A percentile compares a stretch with the other conserved stretches of the same genome.
These are phyloP conservation scores for Gynochthodes officinalis DNA, from an alignment of 257 asterid genomes.

Conservation along the genomic window DNA sequence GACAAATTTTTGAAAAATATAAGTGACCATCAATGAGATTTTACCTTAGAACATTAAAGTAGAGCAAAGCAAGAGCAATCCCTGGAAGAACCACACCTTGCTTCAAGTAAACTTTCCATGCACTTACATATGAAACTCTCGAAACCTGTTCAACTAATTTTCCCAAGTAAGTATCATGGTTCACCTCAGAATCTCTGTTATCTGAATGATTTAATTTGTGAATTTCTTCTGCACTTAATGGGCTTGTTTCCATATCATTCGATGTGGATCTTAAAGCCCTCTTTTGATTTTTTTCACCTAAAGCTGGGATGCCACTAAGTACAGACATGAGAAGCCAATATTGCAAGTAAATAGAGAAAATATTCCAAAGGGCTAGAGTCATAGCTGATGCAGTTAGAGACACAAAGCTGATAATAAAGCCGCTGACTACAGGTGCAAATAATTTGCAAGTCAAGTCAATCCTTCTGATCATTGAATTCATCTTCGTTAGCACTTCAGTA, in stretches of 20 bases:
- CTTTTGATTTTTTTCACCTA: slow-evolving; percentile 42
- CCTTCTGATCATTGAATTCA: slow-evolving; percentile 79
- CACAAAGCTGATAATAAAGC: slow-evolving; percentile 75
- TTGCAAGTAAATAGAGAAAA: slow-evolving; percentile 34
- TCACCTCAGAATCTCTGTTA: slow-evolving; percentile 19
- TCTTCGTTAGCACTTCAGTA: slow-evolving; percentile 49
- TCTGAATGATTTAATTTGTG: background rate
- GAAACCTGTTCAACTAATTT: slow-evolving; percentile 28
- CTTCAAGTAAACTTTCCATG: slow-evolving; percentile 69
- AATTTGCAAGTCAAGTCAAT: slow-evolving; percentile 72
- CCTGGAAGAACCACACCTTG: slow-evolving; percentile 81
- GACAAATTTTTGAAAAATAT: no score
- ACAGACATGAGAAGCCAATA: slow-evolving; percentile 74
- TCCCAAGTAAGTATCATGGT: slow-evolving; percentile 25
- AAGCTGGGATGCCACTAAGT: slow-evolving; percentile 60
- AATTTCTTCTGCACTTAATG: slow-evolving; percentile 11
- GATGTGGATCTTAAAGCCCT: slow-evolving; percentile 34
- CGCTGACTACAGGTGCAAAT: slow-evolving; percentile 68
- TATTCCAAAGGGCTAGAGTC: background rate
- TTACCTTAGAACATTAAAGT: slow-evolving; percentile 75
- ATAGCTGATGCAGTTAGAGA: slow-evolving; percentile 10
- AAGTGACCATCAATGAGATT: no score
- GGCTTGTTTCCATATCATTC: slow-evolving; percentile 25
- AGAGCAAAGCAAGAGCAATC: slow-evolving; percentile 68
- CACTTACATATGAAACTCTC: slow-evolving; percentile 44